phyloP scores from a whole-genome alignment of 2,329 filamentous ascomycete species.

The Diaporthe batatas region DNA sequence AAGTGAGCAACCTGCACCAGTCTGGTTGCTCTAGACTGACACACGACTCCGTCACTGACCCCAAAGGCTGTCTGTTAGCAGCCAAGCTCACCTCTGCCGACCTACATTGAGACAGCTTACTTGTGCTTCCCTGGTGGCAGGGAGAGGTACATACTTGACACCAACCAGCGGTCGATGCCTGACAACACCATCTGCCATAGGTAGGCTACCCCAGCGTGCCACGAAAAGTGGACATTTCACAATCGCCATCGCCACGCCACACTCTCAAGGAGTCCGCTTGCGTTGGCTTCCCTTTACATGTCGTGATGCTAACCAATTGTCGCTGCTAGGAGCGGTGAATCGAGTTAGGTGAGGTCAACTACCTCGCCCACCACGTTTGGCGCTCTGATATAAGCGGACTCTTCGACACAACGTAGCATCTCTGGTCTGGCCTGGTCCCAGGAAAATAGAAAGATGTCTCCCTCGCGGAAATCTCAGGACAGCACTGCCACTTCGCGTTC shows the following conservation, averaged over 20 bases:
- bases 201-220: not conserved
- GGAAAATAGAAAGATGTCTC: slow-evolving; percentile 15
- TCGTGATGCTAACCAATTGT: not conserved
- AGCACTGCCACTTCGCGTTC: not conserved
- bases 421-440: not conserved
- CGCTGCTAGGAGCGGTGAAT: not conserved
- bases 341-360: not conserved
- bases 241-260: not conserved
- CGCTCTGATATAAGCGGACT: not conserved
- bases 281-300: not conserved
- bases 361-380: not conserved
- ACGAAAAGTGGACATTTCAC: not conserved
- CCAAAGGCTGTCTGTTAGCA: not conserved
- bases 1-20: not conserved
- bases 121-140: not conserved
- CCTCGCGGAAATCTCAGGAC: not conserved
- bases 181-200: not conserved
- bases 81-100: not conserved
- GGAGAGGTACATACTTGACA: not conserved
- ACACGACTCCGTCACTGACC: not conserved
- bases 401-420: not conserved
- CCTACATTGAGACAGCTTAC: not conserved
- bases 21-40: not conserved
- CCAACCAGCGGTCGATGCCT: not conserved
- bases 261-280: not conserved